A percentile compares a stretch with the other conserved stretches of the same genome.
Conservation (phyloP, 2,329 filamentous ascomycete genomes). For the Paracoccidioides lutzii region DNA sequence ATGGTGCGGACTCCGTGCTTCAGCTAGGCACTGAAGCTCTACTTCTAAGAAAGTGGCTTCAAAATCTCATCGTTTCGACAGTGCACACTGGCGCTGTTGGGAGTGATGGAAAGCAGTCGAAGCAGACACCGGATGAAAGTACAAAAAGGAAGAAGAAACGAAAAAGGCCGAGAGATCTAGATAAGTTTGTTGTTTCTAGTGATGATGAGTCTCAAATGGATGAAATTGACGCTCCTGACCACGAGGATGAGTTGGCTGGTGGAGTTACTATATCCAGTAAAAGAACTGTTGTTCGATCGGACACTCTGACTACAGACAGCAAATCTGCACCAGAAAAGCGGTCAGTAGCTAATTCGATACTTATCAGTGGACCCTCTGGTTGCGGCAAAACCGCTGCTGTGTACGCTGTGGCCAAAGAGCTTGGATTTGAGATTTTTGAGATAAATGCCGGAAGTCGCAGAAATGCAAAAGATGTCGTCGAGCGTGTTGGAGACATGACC, state of each 20-base stretch:
- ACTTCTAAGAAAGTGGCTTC: slow-evolving; percentile 69
- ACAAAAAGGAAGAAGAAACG: slow-evolving; percentile 43
- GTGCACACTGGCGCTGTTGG: slow-evolving; percentile 49
- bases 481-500: slow-evolving; percentile 93
- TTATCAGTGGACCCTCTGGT: slow-evolving; percentile 79
- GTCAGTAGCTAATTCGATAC: slow-evolving; percentile 56
- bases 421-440: slow-evolving; percentile 90
- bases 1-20: slow-evolving; percentile 55
- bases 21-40: slow-evolving; percentile 58
- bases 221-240: slow-evolving; percentile 50
- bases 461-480: slow-evolving; percentile 78
- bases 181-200: slow-evolving; percentile 67
- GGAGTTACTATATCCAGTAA: slow-evolving; percentile 25
- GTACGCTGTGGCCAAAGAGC: slow-evolving; percentile 80
- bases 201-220: slow-evolving; percentile 59
- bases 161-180: slow-evolving; percentile 56
- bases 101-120: slow-evolving; percentile 18
- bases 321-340: slow-evolving; percentile 32
- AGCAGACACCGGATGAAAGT: slow-evolving; percentile 17
- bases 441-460: slow-evolving; percentile 74
- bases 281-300: slow-evolving; percentile 31
- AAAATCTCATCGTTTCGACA: slow-evolving; percentile 59
- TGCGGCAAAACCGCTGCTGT: slow-evolving; percentile 90
- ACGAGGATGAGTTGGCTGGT: slow-evolving; percentile 32
- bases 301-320: slow-evolving; percentile 22